Conservation (phyloP, 2,329 filamentous ascomycete genomes). For the Aspergillus neoniger region DNA sequence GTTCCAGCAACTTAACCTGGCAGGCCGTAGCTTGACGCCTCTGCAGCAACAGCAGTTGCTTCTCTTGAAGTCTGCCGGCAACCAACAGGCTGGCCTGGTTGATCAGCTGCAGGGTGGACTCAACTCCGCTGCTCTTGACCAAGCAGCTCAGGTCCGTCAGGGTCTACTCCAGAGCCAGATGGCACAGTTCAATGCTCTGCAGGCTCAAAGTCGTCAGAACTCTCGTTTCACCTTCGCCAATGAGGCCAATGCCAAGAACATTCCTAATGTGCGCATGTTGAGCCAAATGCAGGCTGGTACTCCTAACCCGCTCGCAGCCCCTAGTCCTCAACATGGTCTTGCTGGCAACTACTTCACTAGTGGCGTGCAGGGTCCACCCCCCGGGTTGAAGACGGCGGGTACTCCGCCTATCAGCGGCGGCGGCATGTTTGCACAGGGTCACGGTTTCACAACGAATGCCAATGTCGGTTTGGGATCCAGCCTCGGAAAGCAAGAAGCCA, state of each 20-base stretch:
- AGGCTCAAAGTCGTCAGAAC: conserved; percentile 75
- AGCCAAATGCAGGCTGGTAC: conserved; percentile 49
- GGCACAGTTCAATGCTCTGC: conserved; percentile 57
- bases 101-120: conserved; percentile 40
- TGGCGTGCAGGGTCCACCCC: conserved; percentile 88
- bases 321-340: conserved; percentile 44
- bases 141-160: conserved; percentile 47
- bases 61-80: conserved; percentile 60
- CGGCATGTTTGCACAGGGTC: conserved; percentile 86
- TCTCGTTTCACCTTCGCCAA: conserved; percentile 88
- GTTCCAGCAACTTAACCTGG: conserved; percentile 61
- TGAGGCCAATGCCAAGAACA: conserved; percentile 58
- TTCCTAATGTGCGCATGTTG: conserved; percentile 60
- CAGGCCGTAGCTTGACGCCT: conserved; percentile 73
- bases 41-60: conserved; percentile 76
- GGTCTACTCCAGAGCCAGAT: conserved; percentile 50
- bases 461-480: conserved; percentile 64
- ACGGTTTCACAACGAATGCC: conserved; percentile 70
- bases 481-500: conserved; percentile 69
- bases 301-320: conserved; percentile 40
- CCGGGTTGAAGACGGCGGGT: conserved; percentile 90
- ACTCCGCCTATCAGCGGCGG: conserved; percentile 81
- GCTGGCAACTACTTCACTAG: conserved; percentile 75
- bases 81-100: conserved; percentile 61
- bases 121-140: conserved; percentile 39